Base-by-base conservation (phyloP, 2,329 filamentous ascomycete species). In the Colletotrichum graminicola region DNA sequence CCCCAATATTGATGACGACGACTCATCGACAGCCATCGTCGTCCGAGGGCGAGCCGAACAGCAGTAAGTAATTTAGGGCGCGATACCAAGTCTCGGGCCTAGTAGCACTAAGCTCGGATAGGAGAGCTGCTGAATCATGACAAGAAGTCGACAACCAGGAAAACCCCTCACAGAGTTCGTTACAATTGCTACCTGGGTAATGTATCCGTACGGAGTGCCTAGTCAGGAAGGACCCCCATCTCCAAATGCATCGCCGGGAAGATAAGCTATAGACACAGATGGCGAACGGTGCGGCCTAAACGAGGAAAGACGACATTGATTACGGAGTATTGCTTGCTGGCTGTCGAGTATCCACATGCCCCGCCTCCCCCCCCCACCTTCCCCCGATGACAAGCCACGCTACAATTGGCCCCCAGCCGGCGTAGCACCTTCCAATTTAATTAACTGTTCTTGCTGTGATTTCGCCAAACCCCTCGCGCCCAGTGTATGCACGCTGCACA, bases 401-500 rank as follows among this genome's bases (percentile, higher is more conserved):
- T 34, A 45, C 66, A 62, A 70, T 66, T 70, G 47, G 55, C 62
- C 29, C 26, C 29, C 26, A 21, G 45, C 21, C 10, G 26, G 55
- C 47, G 47, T 61, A 32, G 36, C 57, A 43, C 55, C 57, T 68
- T 64, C 51, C 47, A 55, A 16, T 32, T 62, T 47, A 66, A 66
- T 60, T 18, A 52, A 39, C 8, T 59, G 54, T 39, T 55, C 39
- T 43, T 66, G 32, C 55, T 62, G 23, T 23, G 43, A 55, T 61
- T 60, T 66, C 62, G 55, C 55, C 66, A 70, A 51, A 49, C 32
- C 55, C 47, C 26, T n/a, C 63, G 21, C 41, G 57, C 49, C 57
- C 36, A 62, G 57, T 65, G 59, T 51, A 63, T 47, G 65, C 52
- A 64, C 51, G 43, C 29, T 55, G 66, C 54, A 65, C 52, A 43